Base-by-base conservation (phyloP, 345 rosid species). In the Salix purpurea region DNA sequence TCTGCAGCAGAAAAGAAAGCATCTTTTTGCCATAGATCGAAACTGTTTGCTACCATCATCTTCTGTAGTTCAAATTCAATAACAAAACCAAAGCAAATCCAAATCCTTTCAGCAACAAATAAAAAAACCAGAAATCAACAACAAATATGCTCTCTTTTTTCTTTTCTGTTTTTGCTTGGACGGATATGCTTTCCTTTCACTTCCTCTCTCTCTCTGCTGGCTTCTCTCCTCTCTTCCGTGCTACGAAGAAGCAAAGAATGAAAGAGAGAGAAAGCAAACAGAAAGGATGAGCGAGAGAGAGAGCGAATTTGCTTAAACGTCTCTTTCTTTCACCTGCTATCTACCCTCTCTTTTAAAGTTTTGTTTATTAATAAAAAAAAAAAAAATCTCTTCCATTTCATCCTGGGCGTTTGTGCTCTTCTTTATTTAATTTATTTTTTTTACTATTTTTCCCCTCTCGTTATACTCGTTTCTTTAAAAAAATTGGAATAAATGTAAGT, bases 1-100 rank as follows among this genome's bases (percentile, higher is more conserved):
- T 94, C 98, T n/a, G 98, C 98, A 0, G 96, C 97, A 58, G 95
- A 86, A 84, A 92, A 94, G 84, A 94, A 92, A 60, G 88, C 83
- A 75, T 94, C 98, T 69, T 90, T 92, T 83, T 88, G 90, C 98
- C 96, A 94, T 56, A 91, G 76, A 81, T 91, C 96, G 82, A 94
- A 94, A 80, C 89, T 89, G 69, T 88, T 94, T 10, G 89, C 94
- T 34, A 90, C 90, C 96, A 94, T 82, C 98, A 94, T 94, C 90
- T 85, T 89, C 66, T 58, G 19, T 24, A 66, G 11, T 32, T 32
- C 73, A 44, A 42, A 64, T 34, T 23, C 50, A 64, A 61, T 28
- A 75, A 18, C 60, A 52, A 9, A 8, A n/a, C n/a, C 42, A 60
- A 28, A 74, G n/a, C 37, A 58, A 60, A 48, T 69, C 28, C 44